Conservation (phyloP, 228 moss, liverwort and hornwort genomes). For the Sphagnum magellanicum region DNA sequence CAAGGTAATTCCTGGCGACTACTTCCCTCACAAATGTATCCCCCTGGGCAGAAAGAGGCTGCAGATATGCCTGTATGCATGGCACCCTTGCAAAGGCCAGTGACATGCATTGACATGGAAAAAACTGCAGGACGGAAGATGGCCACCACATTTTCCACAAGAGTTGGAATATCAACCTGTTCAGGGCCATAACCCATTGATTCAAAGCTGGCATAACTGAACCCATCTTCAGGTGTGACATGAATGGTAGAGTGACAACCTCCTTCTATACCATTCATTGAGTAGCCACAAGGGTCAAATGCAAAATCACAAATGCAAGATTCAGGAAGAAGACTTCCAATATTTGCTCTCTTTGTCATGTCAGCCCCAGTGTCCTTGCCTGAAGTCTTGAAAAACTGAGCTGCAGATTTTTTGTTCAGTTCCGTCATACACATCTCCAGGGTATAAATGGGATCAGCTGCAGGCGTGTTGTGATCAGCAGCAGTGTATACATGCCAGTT, state of each 20-base stretch:
- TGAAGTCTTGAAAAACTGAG: constrained; percentile 46
- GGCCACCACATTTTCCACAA: constrained; percentile 54
- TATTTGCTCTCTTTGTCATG: constrained; percentile 64
- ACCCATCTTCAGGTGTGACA: constrained; percentile 83
- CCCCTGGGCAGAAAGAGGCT: constrained; percentile 34
- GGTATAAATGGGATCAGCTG: constrained; percentile 37
- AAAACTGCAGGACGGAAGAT: constrained; percentile 74
- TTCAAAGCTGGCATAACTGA: constrained; percentile 97
- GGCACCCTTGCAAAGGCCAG: constrained; percentile 20
- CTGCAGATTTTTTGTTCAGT: constrained; percentile 48
- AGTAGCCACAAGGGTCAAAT: constrained; percentile 91
- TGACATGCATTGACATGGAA: constrained; percentile 64
- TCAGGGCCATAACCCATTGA: constrained; percentile 80
- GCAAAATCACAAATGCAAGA: constrained; percentile 82
- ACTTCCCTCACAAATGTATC: constrained; percentile 71
- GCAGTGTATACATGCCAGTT: constrained; percentile 92
- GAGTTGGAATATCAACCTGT: constrained; percentile 36
- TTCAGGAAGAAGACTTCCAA: constrained; percentile 50
- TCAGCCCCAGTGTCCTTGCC: constrained; percentile 44
- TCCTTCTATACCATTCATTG: constrained; percentile 87
- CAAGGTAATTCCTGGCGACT: constrained; percentile 67
- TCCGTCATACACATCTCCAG: constrained; percentile 96
- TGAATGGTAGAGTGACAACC: constrained; percentile 88
- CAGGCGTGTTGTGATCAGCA: constrained; percentile 15
- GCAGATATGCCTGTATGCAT: constrained; percentile 50